Evolutionary conservation across 164 flowering plant genomes (phyloP).

Genomic region (Magnolia kwangsiensis): DNA sequence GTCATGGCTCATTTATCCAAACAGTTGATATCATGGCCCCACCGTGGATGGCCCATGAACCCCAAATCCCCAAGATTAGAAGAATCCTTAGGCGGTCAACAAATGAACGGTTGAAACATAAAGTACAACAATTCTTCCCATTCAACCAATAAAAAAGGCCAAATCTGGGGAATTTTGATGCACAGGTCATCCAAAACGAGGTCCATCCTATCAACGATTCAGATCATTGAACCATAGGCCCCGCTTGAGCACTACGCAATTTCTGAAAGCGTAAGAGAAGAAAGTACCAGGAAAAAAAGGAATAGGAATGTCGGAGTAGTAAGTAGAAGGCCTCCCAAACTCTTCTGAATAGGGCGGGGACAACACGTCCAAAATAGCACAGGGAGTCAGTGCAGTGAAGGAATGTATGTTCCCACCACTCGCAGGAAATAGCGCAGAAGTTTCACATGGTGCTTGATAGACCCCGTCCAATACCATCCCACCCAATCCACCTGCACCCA

Average conservation of each 20-base stretch:
- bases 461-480: constrained; percentile 21
- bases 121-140: neutral
- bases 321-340: constrained; percentile 33
- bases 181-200: neutral
- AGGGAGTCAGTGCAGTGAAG: constrained; percentile 37
- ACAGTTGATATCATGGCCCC: too few relatives aligned
- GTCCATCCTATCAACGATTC: neutral
- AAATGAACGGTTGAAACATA: neutral
- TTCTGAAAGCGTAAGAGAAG: constrained; percentile 6
- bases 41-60: too few relatives aligned
- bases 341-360: constrained; percentile 36
- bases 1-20: too few relatives aligned
- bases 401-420: constrained; percentile 28
- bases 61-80: too few relatives aligned
- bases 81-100: too few relatives aligned
- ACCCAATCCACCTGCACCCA: constrained; percentile 34
- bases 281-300: constrained; percentile 28
- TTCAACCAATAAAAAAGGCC: neutral
- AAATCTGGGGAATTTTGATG: neutral
- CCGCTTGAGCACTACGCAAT: neutral
- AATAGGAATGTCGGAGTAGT: constrained; percentile 24
- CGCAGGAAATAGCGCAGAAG: constrained; percentile 32
- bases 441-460: constrained; percentile 27
- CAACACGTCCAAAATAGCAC: constrained; percentile 42
- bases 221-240: neutral